Evolutionary conservation across 257 asterid genomes (phyloP).

Genomic region (Fraxinus excelsior): DNA sequence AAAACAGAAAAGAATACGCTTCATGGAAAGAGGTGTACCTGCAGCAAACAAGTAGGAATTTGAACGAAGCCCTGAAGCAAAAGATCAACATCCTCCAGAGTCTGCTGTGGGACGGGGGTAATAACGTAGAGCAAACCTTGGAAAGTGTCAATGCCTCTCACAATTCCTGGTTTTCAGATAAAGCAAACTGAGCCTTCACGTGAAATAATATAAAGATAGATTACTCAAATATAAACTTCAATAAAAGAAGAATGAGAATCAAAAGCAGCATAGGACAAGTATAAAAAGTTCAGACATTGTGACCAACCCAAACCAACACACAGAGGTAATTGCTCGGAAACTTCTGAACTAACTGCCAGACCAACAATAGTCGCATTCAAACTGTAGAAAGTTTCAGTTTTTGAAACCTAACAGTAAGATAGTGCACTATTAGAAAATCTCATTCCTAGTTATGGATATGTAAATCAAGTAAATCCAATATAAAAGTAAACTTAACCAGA

Average conservation of each 20-base stretch:
- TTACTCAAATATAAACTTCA: background rate
- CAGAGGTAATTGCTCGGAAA: slow-evolving; percentile 54
- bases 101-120: slow-evolving; percentile 74
- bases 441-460: background rate
- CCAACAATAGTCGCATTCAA: slow-evolving; percentile 93
- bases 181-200: slow-evolving; percentile 20
- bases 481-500: slow-evolving; percentile 8
- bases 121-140: slow-evolving; percentile 59
- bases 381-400: slow-evolving; percentile 68
- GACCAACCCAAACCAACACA: slow-evolving; percentile 93
- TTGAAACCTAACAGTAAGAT: slow-evolving; percentile 59
- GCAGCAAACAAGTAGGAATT: slow-evolving; percentile 75
- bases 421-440: slow-evolving; percentile 17
- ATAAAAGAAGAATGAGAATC: background rate
- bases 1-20: background rate
- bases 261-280: background rate
- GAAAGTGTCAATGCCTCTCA: slow-evolving; percentile 74
- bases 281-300: slow-evolving; percentile 4
- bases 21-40: slow-evolving; percentile 43
- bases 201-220: slow-evolving; percentile 10
- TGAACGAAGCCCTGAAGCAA: slow-evolving; percentile 81
- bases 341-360: slow-evolving; percentile 63
- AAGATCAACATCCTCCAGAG: slow-evolving; percentile 73
- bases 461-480: slow-evolving; percentile 2
- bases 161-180: slow-evolving; percentile 61